Evolutionary conservation across 805 yeast genomes (phyloP), one percentile per base, ranked within the genome.

Genomic region (Scheffersomyces lignosus): DNA sequence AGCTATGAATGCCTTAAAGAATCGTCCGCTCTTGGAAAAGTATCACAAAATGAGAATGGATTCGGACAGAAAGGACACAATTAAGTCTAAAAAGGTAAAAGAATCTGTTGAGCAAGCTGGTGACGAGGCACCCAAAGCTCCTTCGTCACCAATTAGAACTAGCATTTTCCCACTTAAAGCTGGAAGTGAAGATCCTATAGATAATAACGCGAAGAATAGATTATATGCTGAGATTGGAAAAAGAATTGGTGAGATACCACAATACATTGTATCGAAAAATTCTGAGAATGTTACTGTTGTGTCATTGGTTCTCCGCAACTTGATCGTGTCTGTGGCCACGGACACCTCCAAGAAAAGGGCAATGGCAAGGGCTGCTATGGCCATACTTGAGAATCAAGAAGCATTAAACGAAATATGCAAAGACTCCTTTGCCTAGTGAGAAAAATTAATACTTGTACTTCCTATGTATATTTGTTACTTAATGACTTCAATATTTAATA

Each of bases 1-100:
- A 0, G 99, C 99, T 0, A 83, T 82, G 81, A 66, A 70, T 34
- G 96, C 91, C 0, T 64, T 91, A 31, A 60, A 64, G 8, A 79
- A 87, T 44, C 75, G 73, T 29, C 66, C 64, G 0, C 39, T 78
- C 20, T 66, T 88, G 31, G 90, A 83, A 42, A 81, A 81, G 49
- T 87, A 76, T 54, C 77, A 79, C 10, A 68, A 70, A 27, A 41
- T 71, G 15, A 66, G 96, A 67, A 40, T 52, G 33, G 51, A 46
- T 29, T 52, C 56, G 6, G 62, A 56, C 32, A 37, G 45, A 30
- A 43, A 38, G 27, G 49, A 45, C 30, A 41, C 47, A 13, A 34
- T 43, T n/a, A 45, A 37, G 23, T 32, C 47, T 14, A 31, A 27
- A 29, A 45, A 43, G 23, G 33, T 33, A 23, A 31, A 34, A n/a